A percentile compares a stretch with the other conserved stretches of the same genome.
Conservation (phyloP, 768 basidiomycete genomes). For the Trametes cinnabarina region DNA sequence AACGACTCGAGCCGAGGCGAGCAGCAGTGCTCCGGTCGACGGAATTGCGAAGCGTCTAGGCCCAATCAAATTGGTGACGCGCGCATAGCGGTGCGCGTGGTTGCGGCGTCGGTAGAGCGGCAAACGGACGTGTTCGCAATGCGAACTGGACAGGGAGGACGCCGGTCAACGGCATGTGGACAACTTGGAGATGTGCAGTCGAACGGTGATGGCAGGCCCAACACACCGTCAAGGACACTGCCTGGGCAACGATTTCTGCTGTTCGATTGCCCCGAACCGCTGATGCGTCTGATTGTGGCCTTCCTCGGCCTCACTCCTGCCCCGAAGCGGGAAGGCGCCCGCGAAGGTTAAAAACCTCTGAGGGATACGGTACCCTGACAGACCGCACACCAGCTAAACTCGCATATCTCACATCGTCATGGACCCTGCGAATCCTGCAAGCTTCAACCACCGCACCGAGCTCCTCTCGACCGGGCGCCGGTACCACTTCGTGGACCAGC, state of each 20-base stretch:
- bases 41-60: background rate
- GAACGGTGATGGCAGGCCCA: background rate
- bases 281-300: conserved; percentile 10
- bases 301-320: conserved; percentile 3
- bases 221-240: background rate
- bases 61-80: background rate
- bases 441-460: conserved; percentile 54
- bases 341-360: conserved; percentile 9
- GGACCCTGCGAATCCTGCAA: conserved; percentile 33
- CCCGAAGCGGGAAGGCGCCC: conserved; percentile 11
- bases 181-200: background rate
- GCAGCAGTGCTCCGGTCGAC: conserved; percentile 4
- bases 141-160: background rate
- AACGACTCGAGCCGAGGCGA: background rate
- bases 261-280: background rate
- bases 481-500: conserved; percentile 74
- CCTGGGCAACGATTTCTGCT: background rate
- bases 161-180: background rate
- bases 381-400: background rate
- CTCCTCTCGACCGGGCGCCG: conserved; percentile 55
- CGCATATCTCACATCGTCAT: conserved; percentile 20
- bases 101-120: background rate
- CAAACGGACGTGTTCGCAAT: background rate
- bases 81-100: background rate
- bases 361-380: background rate